Base-by-base conservation (phyloP, 371 early-diverging fungal species). In the Cokeromyces recurvatus region DNA sequence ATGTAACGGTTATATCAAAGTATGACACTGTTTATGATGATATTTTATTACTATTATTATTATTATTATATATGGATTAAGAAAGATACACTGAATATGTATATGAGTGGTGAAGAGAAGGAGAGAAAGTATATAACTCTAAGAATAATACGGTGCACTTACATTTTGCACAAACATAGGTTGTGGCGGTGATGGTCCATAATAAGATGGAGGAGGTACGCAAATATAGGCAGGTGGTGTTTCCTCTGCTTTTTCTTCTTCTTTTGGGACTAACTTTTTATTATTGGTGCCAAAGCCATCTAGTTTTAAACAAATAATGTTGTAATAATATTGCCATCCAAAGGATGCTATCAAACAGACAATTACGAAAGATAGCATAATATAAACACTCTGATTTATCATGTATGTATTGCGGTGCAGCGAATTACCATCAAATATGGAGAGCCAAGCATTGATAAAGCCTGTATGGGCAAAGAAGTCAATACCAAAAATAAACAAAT, bases 401-500 rank as follows among this genome's bases (percentile, higher is more conserved):
- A 68, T 44, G 37, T 69, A 69, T 0, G 52, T 56, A 27, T 59
- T 65, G 19, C 53, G 44, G 32, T 74, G 72, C 38, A 48, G 50
- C 0, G 53, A 47, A 38, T 74, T 70, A 1, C 55, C 59, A 35
- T 74, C 71, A 39, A 79, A 67, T 17, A 78, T 65, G 2, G 59
- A 19, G 8, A 67, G 53, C 46, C 67, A 62, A 14, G 69, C 62
- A 27, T 78, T 71, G 46, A 74, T 62, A 43, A 78, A 78, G 0
- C 76, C 78, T 2, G 78, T 74, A 41, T 76, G 76, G 3, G 64
- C 62, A 47, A 78, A 78, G 32, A 78, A 64, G 45, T 78, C 78
- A 9, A 78, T 55, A 9, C 78, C 76, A 32, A 78, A 44, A 2
- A 70, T 66, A 41, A 78, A 71, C 15, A 76, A 40, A 43, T 71